Evolutionary conservation across 805 yeast genomes (phyloP).

Genomic region (Ogataea haglerorum): DNA sequence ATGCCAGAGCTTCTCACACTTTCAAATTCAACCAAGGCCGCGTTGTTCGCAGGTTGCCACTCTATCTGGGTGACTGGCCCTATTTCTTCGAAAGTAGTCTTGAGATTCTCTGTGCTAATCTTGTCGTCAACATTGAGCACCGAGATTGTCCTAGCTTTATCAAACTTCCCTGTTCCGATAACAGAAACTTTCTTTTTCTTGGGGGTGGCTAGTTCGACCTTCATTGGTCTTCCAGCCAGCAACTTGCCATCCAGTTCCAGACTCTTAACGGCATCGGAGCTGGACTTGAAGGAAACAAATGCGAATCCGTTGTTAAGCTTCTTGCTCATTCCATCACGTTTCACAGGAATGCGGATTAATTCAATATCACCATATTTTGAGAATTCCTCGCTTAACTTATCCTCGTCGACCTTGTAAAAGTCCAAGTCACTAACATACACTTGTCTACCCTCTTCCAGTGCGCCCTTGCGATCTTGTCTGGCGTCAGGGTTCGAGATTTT

Average conservation of each 20-base stretch:
- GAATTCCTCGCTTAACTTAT: slow-evolving; percentile 40
- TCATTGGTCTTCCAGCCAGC: slow-evolving; percentile 46
- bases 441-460: slow-evolving; percentile 54
- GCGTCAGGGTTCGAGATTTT: slow-evolving; percentile 59
- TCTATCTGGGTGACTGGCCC: slow-evolving; percentile 43
- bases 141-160: slow-evolving; percentile 19
- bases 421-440: slow-evolving; percentile 53
- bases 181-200: slow-evolving; percentile 7
- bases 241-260: slow-evolving; percentile 38
- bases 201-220: slow-evolving; percentile 45
- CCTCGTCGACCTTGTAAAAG: slow-evolving; percentile 39
- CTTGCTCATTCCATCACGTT: slow-evolving; percentile 28
- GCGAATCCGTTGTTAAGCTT: slow-evolving; percentile 60
- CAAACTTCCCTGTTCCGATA: slow-evolving; percentile 5
- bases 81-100: slow-evolving; percentile 27
- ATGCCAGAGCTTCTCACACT: slow-evolving; percentile 46
- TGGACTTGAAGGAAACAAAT: slow-evolving; percentile 47
- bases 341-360: slow-evolving; percentile 46
- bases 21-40: slow-evolving; percentile 50
- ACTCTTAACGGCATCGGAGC: slow-evolving; percentile 46
- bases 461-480: slow-evolving; percentile 40
- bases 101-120: slow-evolving; percentile 35
- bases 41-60: slow-evolving; percentile 42
- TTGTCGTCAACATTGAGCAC: slow-evolving; percentile 36
- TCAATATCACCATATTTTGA: slow-evolving; percentile 51